Percentiles rank a stretch among this genome's conserved stretches.
phyloP scores from a whole-genome alignment of 352 stramenopile species.

The Pythium vanterpoolii region DNA sequence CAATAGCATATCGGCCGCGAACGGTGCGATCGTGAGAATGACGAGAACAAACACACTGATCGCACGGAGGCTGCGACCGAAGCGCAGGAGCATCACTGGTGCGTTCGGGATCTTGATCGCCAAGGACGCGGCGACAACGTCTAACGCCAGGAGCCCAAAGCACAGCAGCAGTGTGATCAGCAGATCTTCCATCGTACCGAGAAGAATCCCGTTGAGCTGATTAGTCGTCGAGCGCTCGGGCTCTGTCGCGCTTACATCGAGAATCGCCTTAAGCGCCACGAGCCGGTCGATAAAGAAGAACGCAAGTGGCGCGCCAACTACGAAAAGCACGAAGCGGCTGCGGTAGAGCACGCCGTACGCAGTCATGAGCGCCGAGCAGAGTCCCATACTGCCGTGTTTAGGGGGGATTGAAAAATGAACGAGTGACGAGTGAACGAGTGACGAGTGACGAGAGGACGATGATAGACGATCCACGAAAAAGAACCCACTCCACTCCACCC shows the following conservation, averaged over 20 bases:
- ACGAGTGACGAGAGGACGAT: no score
- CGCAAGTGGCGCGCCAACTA: conserved; percentile 1
- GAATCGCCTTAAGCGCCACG: not conserved
- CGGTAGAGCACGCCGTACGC: not conserved
- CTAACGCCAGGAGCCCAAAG: not conserved
- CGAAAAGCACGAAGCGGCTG: conserved; percentile 1
- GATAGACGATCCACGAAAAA: no score
- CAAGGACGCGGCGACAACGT: not conserved
- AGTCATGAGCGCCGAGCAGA: not conserved
- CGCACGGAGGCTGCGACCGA: not conserved
- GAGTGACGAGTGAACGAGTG: no score
- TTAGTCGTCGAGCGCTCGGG: not conserved
- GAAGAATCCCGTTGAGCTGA: not conserved
- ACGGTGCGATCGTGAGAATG: conserved; percentile 10
- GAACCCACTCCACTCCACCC: no score
- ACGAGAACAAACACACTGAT: conserved; percentile 1
- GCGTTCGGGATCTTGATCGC: not conserved
- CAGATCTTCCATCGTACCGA: conserved; percentile 10
- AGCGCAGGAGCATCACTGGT: not conserved
- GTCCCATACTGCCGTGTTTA: not conserved
- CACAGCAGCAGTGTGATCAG: conserved; percentile 8
- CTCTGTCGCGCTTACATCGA: conserved; percentile 4
- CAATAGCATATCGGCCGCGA: conserved; percentile 33
- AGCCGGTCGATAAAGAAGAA: conserved; percentile 19
- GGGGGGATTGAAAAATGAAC: no score